Evolutionary conservation across 176 grass and related monocot species (phyloP).

Genomic region (Aegilops tauschii): DNA sequence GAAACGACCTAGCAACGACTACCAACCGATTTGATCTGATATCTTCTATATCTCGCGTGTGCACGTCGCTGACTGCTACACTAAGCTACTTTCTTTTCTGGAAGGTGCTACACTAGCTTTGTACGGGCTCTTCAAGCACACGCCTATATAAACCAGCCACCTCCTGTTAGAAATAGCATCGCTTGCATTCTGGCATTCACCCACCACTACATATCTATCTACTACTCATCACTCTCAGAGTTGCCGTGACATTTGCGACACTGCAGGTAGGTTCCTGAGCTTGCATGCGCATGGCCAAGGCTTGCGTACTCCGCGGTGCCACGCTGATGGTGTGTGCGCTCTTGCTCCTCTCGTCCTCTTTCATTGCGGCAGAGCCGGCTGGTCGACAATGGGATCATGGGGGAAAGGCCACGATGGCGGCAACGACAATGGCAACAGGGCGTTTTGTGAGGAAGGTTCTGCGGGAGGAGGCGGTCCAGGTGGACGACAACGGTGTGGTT

Average conservation of each 20-base stretch:
- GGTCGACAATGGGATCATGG: not conserved
- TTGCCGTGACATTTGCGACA: no score
- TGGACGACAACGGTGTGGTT: not conserved
- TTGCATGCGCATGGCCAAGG: not conserved
- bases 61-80: no score
- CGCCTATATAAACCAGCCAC: not conserved
- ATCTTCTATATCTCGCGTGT: no score
- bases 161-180: not conserved
- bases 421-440: not conserved
- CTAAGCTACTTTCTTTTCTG: no score
- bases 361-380: not conserved
- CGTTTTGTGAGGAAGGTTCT: not conserved
- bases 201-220: not conserved
- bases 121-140: not conserved
- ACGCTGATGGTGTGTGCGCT: not conserved
- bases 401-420: not conserved
- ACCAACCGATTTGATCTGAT: no score
- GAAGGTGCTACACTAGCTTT: no score
- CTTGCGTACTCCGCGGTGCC: not conserved
- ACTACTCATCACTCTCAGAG: not conserved
- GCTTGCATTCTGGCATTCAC: not conserved
- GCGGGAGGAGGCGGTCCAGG: conserved; percentile 1
- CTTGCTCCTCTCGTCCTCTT: not conserved
- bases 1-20: no score
- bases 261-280: not conserved